Evolutionary conservation across 2,329 filamentous ascomycete genomes (phyloP).

Genomic region (Lasiodiplodia sp.): DNA sequence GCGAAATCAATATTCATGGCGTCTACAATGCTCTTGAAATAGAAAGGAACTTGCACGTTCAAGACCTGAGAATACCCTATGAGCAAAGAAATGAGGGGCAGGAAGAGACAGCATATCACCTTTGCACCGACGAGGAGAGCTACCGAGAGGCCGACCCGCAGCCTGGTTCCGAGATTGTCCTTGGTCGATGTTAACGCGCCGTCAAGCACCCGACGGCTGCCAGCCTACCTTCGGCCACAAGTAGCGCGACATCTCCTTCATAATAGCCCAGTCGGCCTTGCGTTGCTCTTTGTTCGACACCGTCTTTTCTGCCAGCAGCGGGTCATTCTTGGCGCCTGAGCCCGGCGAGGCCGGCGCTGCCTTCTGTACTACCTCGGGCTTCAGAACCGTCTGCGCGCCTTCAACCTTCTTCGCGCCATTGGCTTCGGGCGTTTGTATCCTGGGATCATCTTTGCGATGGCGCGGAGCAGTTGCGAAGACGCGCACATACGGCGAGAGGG

Average conservation of each 20-base stretch:
- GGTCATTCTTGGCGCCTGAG: constrained; percentile 54
- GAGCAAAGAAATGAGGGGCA: constrained; percentile 31
- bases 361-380: constrained; percentile 31
- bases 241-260: constrained; percentile 96
- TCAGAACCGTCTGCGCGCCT: constrained; percentile 33
- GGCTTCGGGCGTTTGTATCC: constrained; percentile 35
- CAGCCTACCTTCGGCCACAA: constrained; percentile 79
- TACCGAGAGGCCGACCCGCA: constrained; percentile 86
- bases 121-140: constrained; percentile 87
- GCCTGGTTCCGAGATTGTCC: constrained; percentile 80
- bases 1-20: constrained; percentile 95
- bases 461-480: constrained; percentile 54
- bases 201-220: not conserved
- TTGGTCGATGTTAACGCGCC: constrained; percentile 36
- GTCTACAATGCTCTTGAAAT: constrained; percentile 98
- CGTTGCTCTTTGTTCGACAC: constrained; percentile 83
- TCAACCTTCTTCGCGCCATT: constrained; percentile 40
- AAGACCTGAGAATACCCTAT: constrained; percentile 61
- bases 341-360: constrained; percentile 41
- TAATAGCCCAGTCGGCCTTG: constrained; percentile 97
- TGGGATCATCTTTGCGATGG: constrained; percentile 51
- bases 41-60: constrained; percentile 98
- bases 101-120: constrained; percentile 51
- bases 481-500: constrained; percentile 37
- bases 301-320: constrained; percentile 70